Evolutionary conservation across 2,329 filamentous ascomycete genomes (phyloP).

Genomic region (Cytospora mali): DNA sequence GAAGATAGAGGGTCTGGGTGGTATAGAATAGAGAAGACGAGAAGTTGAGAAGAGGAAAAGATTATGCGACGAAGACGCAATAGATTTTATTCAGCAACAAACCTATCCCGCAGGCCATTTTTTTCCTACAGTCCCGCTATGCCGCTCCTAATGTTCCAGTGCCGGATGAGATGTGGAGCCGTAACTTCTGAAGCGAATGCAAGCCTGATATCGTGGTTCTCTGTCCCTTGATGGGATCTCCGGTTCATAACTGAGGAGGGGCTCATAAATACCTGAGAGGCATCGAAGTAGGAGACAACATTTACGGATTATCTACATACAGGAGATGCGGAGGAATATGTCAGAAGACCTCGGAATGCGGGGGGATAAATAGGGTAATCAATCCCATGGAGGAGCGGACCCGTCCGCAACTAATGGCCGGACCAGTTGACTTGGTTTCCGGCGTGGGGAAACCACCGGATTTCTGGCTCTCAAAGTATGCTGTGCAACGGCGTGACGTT

Average conservation of each 20-base stretch:
- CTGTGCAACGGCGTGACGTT: no score
- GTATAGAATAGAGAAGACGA: not conserved
- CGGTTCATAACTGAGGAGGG: no score
- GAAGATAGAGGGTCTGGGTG: not conserved
- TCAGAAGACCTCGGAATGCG: not conserved
- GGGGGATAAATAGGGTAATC: no score
- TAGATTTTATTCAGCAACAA: not conserved
- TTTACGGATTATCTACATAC: no score
- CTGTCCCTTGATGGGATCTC: no score
- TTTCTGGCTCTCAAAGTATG: no score
- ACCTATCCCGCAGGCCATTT: not conserved
- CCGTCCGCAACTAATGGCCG: no score
- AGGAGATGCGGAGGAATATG: no score
- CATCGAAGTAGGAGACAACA: no score
- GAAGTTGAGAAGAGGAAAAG: not conserved
- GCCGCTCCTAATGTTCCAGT: not conserved
- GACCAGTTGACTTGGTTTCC: no score
- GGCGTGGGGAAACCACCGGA: no score
- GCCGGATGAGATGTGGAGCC: not conserved
- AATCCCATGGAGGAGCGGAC: no score
- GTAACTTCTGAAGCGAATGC: not conserved
- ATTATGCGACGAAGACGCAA: not conserved
- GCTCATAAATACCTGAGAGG: not conserved
- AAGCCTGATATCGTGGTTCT: not conserved
- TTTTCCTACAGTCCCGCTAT: not conserved